phyloP scores from a whole-genome alignment of 73 alveolate genomes.

The Paramecium bursaria region DNA sequence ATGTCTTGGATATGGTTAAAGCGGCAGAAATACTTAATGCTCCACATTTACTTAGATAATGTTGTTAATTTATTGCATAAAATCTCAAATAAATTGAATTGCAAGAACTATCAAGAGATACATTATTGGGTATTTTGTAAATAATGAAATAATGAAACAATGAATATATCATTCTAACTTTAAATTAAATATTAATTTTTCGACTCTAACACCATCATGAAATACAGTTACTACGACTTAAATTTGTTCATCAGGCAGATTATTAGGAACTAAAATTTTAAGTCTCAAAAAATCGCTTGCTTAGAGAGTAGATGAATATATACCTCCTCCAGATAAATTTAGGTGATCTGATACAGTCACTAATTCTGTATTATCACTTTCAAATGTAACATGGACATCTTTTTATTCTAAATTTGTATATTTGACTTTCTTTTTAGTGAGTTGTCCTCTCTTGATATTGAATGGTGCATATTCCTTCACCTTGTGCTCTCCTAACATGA shows the following conservation, averaged over 20 bases:
- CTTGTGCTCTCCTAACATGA: constrained; percentile 9
- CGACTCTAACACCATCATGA: no score
- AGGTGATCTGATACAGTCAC: background rate
- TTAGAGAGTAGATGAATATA: background rate
- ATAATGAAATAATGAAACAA: constrained; percentile 42
- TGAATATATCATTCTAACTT: constrained; percentile 51
- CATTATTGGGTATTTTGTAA: constrained; percentile 15
- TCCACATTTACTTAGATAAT: constrained; percentile 8
- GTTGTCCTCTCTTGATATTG: constrained; percentile 27
- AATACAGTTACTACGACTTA: no score
- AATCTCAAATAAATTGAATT: constrained; percentile 13
- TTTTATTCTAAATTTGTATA: constrained; percentile 27
- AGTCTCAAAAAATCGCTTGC: constrained; percentile 42
- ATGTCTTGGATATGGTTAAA: constrained; percentile 20
- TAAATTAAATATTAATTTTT: no score
- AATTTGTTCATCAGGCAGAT: no score
- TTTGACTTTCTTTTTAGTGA: constrained; percentile 47
- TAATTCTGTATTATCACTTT: constrained; percentile 38
- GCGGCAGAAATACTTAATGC: constrained; percentile 28
- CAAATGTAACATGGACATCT: constrained; percentile 14
- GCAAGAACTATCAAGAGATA: constrained; percentile 30
- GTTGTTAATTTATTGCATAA: constrained; percentile 38
- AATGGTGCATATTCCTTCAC: constrained; percentile 56
- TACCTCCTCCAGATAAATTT: constrained; percentile 24
- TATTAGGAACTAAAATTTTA: constrained; percentile 44